These are phyloP conservation scores for Puccinia polysora DNA, from an alignment of 1,284 basidiomycete genomes.

Conservation along the genomic window DNA sequence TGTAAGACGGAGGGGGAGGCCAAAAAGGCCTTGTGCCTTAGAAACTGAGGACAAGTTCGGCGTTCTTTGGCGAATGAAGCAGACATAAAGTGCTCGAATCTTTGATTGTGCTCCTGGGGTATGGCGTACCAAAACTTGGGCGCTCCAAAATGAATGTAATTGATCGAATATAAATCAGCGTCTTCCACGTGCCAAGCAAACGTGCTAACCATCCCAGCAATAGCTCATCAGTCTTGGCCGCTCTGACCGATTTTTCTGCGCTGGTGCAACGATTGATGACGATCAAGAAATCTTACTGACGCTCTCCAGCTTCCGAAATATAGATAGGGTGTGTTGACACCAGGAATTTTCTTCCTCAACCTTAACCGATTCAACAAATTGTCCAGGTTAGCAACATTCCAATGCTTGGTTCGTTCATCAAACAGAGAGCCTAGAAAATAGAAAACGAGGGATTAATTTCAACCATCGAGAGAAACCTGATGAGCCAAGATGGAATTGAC, in stretches of 20 bases:
- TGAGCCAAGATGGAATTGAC: slow-evolving; percentile 54
- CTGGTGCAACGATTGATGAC: too few species aligned
- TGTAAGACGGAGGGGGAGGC: slow-evolving; percentile 80
- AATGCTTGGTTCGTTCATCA: slow-evolving; percentile 70
- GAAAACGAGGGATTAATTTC: slow-evolving; percentile 17
- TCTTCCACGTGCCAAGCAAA: slow-evolving; percentile 97
- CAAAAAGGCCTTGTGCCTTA: slow-evolving; percentile 93
- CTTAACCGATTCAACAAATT: slow-evolving; percentile 78
- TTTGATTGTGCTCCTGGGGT: slow-evolving; percentile 72
- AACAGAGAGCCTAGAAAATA: slow-evolving; percentile 66
- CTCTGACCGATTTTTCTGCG: background rate
- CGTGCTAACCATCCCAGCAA: slow-evolving; percentile 36
- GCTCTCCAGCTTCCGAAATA: slow-evolving; percentile 99
- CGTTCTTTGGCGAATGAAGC: slow-evolving; percentile 83
- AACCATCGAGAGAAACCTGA: slow-evolving; percentile 41
- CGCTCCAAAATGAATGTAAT: slow-evolving; percentile 97
- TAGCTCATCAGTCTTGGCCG: background rate
- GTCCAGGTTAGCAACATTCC: slow-evolving; percentile 89
- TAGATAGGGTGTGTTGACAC: slow-evolving; percentile 94
- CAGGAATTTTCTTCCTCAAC: slow-evolving; percentile 67
- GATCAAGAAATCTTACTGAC: slow-evolving; percentile 56
- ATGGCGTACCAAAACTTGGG: slow-evolving; percentile 95
- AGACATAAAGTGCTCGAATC: slow-evolving; percentile 76
- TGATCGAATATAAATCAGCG: slow-evolving; percentile 87
- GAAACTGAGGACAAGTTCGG: slow-evolving; percentile 79